A percentile compares a stretch with the other conserved stretches of the same genome.
phyloP scores from a whole-genome alignment of 1,284 basidiomycete genomes.

The Austroboletus sp. region DNA sequence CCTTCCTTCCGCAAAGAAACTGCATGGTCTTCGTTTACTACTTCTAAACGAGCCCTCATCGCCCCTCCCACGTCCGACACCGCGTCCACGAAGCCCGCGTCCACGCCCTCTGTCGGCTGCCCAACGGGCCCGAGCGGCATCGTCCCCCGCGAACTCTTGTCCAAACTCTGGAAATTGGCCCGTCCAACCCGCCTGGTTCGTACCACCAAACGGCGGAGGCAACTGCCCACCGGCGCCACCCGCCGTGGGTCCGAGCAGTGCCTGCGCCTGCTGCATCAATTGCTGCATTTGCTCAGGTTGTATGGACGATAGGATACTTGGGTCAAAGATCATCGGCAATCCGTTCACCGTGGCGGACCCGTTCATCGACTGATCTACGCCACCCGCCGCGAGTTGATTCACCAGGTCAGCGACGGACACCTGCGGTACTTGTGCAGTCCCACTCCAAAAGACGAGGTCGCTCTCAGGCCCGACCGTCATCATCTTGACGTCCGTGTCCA shows the following conservation, averaged over 20 bases:
- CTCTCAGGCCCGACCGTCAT: conserved; percentile 67
- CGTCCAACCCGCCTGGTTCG: conserved; percentile 26
- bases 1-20: conserved; percentile 82
- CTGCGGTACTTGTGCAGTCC: conserved; percentile 31
- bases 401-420: conserved; percentile 62
- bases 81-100: conserved; percentile 30
- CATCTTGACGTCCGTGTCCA: conserved; percentile 51
- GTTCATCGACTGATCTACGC: conserved; percentile 28
- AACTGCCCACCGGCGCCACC: conserved; percentile 19
- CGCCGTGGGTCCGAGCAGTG: conserved; percentile 24
- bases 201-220: conserved; percentile 22
- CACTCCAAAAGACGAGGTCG: conserved; percentile 59
- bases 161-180: conserved; percentile 34
- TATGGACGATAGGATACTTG: conserved; percentile 37
- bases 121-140: conserved; percentile 40
- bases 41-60: conserved; percentile 53
- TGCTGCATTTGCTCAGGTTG: conserved; percentile 57
- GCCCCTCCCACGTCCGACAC: conserved; percentile 44
- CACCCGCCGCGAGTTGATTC: conserved; percentile 51
- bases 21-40: conserved; percentile 79
- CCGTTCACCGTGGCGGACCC: conserved; percentile 4
- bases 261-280: conserved; percentile 51
- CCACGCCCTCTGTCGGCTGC: conserved; percentile 34
- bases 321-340: conserved; percentile 29
- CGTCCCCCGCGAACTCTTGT: conserved; percentile 31